Evolutionary conservation across 1,284 basidiomycete genomes (phyloP).

Genomic region (Trametes polyzona): DNA sequence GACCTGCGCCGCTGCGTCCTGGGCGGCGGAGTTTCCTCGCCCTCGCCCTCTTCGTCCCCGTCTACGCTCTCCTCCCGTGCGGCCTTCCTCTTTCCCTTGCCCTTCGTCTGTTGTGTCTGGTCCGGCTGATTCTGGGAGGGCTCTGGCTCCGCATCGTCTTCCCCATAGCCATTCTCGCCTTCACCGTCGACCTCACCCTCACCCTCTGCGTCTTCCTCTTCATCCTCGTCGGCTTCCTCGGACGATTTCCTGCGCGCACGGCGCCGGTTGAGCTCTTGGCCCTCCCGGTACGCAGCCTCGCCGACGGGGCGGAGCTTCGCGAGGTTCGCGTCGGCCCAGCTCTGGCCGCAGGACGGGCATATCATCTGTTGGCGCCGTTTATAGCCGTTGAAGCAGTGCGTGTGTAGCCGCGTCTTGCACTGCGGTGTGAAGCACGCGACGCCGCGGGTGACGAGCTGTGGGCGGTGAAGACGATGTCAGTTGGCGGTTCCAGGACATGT

Average conservation of each 20-base stretch:
- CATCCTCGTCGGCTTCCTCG: constrained; percentile 46
- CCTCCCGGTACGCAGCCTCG: constrained; percentile 65
- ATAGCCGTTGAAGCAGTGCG: constrained; percentile 62
- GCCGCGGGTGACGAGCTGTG: constrained; percentile 69
- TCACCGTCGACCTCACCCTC: constrained; percentile 43
- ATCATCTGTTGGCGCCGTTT: constrained; percentile 41
- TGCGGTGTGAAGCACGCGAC: constrained; percentile 63
- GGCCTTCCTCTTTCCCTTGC: constrained; percentile 36
- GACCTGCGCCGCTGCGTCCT: constrained; percentile 29
- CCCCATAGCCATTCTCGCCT: constrained; percentile 45
- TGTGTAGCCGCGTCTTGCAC: constrained; percentile 71
- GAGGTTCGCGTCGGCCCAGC: constrained; percentile 59
- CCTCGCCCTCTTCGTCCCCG: constrained; percentile 41
- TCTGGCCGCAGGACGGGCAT: constrained; percentile 63
- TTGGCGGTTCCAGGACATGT: no score
- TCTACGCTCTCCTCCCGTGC: constrained; percentile 36
- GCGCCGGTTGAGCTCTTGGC: constrained; percentile 55
- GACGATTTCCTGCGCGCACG: constrained; percentile 41
- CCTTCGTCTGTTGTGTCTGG: constrained; percentile 34
- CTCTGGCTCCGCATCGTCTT: constrained; percentile 37
- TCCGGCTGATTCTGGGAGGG: constrained; percentile 26
- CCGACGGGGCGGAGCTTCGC: constrained; percentile 57
- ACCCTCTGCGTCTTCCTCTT: constrained; percentile 41
- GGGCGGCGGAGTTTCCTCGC: constrained; percentile 37
- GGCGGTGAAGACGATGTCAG: not conserved